Evolutionary conservation across 108 stramenopile genomes (phyloP).

Genomic region (Cyclostephanos invisitatus): DNA sequence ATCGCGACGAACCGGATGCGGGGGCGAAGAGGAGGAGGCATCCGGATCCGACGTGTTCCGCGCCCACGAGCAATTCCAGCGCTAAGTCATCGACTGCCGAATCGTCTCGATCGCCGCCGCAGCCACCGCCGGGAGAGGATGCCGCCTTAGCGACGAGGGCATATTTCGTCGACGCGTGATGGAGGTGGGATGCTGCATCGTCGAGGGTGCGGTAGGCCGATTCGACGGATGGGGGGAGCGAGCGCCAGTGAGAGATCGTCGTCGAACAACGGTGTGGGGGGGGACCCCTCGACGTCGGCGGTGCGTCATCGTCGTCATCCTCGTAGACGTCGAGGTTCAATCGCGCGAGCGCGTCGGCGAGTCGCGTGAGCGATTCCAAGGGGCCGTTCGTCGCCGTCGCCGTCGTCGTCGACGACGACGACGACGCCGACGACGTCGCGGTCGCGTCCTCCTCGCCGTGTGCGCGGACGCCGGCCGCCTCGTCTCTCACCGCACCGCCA

Average conservation of each 20-base stretch:
- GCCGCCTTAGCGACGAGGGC: constrained; percentile 69
- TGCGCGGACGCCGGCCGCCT: no score
- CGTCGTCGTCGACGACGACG: no score
- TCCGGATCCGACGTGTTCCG: constrained; percentile 65
- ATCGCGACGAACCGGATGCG: constrained; percentile 58
- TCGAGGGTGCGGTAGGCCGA: constrained; percentile 59
- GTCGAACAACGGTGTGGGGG: neutral
- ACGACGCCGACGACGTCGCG: no score
- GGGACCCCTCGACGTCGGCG: neutral
- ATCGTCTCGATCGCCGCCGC: constrained; percentile 39
- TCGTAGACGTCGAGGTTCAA: neutral
- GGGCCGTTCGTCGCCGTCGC: no score
- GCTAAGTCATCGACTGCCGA: constrained; percentile 48
- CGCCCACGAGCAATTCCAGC: constrained; percentile 61
- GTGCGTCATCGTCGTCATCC: neutral
- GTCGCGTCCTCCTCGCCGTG: no score
- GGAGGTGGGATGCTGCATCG: constrained; percentile 59
- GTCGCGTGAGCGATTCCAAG: constrained; percentile 9
- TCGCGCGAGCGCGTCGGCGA: constrained; percentile 16
- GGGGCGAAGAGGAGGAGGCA: constrained; percentile 52
- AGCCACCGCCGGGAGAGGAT: neutral
- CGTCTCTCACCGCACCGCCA: no score
- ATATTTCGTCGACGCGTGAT: constrained; percentile 81
- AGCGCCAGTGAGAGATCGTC: constrained; percentile 58
- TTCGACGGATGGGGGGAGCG: constrained; percentile 53